These are phyloP conservation scores for Lenzites betulinus DNA, from an alignment of 768 basidiomycete species.

Conservation along the genomic window DNA sequence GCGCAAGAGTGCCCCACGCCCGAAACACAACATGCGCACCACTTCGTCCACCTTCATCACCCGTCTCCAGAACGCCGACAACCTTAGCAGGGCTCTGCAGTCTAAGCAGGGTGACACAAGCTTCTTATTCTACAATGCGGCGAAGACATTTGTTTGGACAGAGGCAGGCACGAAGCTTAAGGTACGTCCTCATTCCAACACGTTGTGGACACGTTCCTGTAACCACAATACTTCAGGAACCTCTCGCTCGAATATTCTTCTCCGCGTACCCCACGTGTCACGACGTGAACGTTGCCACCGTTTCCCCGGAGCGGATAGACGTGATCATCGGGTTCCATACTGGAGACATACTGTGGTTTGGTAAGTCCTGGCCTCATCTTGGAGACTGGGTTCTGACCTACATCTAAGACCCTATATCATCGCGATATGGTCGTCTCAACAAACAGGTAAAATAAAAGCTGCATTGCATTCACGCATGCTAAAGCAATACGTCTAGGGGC, in stretches of 20 bases:
- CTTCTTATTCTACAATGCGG: slow-evolving; percentile 86
- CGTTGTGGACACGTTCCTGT: slow-evolving; percentile 9
- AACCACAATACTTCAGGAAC: slow-evolving; percentile 57
- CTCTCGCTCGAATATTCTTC: slow-evolving; percentile 83
- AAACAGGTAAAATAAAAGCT: slow-evolving; percentile 58
- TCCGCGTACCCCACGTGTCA: slow-evolving; percentile 89
- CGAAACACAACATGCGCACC: slow-evolving; percentile 90
- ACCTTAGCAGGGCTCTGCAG: slow-evolving; percentile 66
- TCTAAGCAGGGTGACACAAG: slow-evolving; percentile 84
- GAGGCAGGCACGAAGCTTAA: slow-evolving; percentile 86
- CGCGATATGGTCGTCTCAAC: slow-evolving; percentile 83
- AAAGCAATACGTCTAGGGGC: slow-evolving; percentile 49
- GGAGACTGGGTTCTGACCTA: slow-evolving; percentile 1
- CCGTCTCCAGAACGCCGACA: slow-evolving; percentile 80
- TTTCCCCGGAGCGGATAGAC: slow-evolving; percentile 78
- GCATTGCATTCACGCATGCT: background rate
- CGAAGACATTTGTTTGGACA: slow-evolving; percentile 83
- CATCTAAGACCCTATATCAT: slow-evolving; percentile 69
- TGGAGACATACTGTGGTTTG: slow-evolving; percentile 97
- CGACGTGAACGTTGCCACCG: slow-evolving; percentile 79
- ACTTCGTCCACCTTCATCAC: slow-evolving; percentile 93
- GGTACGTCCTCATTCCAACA: slow-evolving; percentile 44
- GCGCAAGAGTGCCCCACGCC: slow-evolving; percentile 64
- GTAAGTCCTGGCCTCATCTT: slow-evolving; percentile 42
- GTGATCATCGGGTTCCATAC: slow-evolving; percentile 90